These are phyloP conservation scores for Aspergillus steynii DNA, from an alignment of 495 filamentous ascomycete species.

Conservation along the genomic window DNA sequence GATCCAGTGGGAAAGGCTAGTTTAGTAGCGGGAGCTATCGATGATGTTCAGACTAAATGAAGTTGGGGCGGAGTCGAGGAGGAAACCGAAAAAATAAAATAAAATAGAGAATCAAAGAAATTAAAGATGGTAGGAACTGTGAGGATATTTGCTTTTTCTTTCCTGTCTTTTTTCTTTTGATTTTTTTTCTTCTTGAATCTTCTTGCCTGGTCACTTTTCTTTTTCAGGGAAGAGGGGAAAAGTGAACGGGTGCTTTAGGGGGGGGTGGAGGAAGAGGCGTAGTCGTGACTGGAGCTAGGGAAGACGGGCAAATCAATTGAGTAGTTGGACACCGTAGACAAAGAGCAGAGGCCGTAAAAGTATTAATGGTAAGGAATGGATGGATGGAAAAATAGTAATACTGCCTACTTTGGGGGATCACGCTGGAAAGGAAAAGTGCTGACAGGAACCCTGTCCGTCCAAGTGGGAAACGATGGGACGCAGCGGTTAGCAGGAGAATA, in stretches of 20 bases:
- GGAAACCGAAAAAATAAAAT: slow-evolving; percentile 2
- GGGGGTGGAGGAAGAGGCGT: background rate
- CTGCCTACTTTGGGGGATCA: no score
- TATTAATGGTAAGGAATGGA: no score
- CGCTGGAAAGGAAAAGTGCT: no score
- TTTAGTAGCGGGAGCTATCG: slow-evolving; percentile 13
- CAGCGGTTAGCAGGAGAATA: background rate
- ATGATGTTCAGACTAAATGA: slow-evolving; percentile 10
- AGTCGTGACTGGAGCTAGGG: background rate
- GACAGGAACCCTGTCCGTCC: no score
- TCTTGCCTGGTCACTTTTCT: background rate
- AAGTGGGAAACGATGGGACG: background rate
- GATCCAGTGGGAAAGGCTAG: slow-evolving; percentile 10
- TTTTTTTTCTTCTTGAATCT: no score
- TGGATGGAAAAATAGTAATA: no score
- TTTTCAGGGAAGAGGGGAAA: background rate
- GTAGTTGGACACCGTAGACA: background rate
- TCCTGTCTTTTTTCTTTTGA: background rate
- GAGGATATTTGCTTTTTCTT: no score
- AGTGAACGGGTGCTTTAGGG: background rate
- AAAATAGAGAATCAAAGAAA: background rate
- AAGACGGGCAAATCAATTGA: background rate
- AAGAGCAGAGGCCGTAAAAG: background rate
- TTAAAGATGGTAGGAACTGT: background rate
- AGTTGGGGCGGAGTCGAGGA: slow-evolving; percentile 8